Conservation (phyloP, 2,329 filamentous ascomycete genomes). For the Monosporascus sp. region DNA sequence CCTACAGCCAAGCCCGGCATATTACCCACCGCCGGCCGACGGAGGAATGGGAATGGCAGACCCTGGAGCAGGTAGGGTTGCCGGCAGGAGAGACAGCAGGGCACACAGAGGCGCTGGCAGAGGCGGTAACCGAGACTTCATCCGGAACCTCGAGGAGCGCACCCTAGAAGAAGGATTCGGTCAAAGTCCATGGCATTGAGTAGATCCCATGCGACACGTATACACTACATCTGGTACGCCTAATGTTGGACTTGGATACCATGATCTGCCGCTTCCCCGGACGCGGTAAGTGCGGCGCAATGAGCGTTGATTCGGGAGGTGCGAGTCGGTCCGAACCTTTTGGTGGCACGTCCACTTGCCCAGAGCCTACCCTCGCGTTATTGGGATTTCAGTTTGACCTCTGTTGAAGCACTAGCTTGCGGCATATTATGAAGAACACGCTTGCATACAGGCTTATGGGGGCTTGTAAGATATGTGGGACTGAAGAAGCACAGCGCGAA, state of each 20-base stretch:
- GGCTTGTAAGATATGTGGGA: conserved; percentile 4
- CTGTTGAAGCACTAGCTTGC: neutral
- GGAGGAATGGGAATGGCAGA: conserved; percentile 60
- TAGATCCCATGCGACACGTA: conserved; percentile 9
- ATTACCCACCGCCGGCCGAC: conserved; percentile 92
- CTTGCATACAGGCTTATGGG: neutral
- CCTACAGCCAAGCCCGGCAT: conserved; percentile 90
- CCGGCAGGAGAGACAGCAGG: conserved; percentile 72
- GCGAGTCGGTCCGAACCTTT: neutral
- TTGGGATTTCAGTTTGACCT: neutral
- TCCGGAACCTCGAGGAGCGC: conserved; percentile 88
- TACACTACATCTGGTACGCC: conserved; percentile 1
- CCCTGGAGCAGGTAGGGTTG: conserved; percentile 46
- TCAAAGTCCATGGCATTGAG: conserved; percentile 64
- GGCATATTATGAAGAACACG: neutral
- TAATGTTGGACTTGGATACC: neutral
- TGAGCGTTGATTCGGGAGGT: neutral
- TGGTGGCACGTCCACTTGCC: neutral
- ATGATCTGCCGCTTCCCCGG: neutral
- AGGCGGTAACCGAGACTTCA: conserved; percentile 75
- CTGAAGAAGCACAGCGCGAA: conserved; percentile 10
- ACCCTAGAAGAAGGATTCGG: conserved; percentile 87
- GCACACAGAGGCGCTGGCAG: conserved; percentile 51
- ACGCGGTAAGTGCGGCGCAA: neutral
- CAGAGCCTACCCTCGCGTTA: neutral